Evolutionary conservation across 2,329 filamentous ascomycete genomes (phyloP), one percentile per base, ranked within the genome.

Genomic region (Peltaster fructicola): DNA sequence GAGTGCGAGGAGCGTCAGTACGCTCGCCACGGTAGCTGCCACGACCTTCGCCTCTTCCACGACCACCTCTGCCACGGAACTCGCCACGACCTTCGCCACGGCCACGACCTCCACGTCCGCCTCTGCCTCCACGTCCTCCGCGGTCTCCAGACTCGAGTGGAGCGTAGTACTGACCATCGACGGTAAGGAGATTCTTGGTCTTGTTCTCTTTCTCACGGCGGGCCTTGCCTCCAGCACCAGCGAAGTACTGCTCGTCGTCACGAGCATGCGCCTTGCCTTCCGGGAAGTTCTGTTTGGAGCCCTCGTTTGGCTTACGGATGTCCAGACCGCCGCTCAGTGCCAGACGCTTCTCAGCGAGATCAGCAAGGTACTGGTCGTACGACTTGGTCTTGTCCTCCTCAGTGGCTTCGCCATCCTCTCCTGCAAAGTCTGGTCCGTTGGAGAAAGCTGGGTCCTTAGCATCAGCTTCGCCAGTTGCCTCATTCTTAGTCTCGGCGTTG

Each of bases 201-300:
- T 88, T 88, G 61, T 77, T 76, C 64, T 85, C 76, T 51, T 81
- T 80, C 63, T 85, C 72, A 50, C 79, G 78, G 51, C 59, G 60
- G 53, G 70, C 56, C 74, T 93, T 93, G 59, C 74, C 75, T 35
- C 61, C 64, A 39, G 65, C 54, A 42, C 65, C 72, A 45, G 75
- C 58, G 49, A 92, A 75, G 68, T 79, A 93, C 44, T 81, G 72
- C 27, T 68, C 65, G 23, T 62, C 51, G 31, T 50, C 51, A 38
- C 60, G 62, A 44, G 52, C 45, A 43, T 70, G 43, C 35, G 63
- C 57, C 64, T 84, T 90, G 52, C 81, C 82, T 45, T 67, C 64
- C 46, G 77, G 78, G 79, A 84, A 92, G 68, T 93, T 88, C 70
- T 88, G 85, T 65, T 81, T 80, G 63, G 63, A 68, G 48, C 84